Conservation (phyloP, 2,329 filamentous ascomycete species). For the Paraconiothyrium sp. region DNA sequence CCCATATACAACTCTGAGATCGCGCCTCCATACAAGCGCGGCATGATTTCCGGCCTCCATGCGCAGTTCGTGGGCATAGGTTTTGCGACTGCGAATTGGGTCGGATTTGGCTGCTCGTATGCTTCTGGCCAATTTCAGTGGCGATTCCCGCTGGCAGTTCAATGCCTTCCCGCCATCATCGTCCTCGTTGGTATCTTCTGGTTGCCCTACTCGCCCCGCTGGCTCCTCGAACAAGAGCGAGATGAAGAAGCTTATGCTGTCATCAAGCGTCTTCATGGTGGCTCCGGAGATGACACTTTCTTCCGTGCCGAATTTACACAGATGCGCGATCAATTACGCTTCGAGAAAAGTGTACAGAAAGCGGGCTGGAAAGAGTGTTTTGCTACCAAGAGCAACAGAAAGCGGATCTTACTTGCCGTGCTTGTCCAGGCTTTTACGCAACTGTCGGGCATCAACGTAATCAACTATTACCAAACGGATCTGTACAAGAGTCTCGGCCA, state of each 20-base stretch:
- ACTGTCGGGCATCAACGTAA: slow-evolving; percentile 36
- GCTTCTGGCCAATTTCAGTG: slow-evolving; percentile 12
- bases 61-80: slow-evolving; percentile 19
- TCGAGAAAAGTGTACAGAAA: slow-evolving; percentile 14
- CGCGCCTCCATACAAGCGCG: slow-evolving; percentile 64
- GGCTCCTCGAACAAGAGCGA: slow-evolving; percentile 16
- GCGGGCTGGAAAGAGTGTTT: slow-evolving; percentile 17
- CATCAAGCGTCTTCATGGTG: slow-evolving; percentile 16
- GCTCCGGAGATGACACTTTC: slow-evolving; percentile 19
- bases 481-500: slow-evolving; percentile 18
- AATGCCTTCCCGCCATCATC: slow-evolving; percentile 40
- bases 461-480: slow-evolving; percentile 24
- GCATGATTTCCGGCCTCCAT: slow-evolving; percentile 42
- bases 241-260: slow-evolving; percentile 15
- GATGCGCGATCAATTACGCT: slow-evolving; percentile 22
- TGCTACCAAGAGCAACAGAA: slow-evolving; percentile 17
- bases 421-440: slow-evolving; percentile 34
- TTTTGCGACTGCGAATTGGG: slow-evolving; percentile 12
- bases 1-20: slow-evolving; percentile 73
- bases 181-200: slow-evolving; percentile 52
- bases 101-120: slow-evolving; percentile 14
- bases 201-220: slow-evolving; percentile 57
- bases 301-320: slow-evolving; percentile 20
- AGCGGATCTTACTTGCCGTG: slow-evolving; percentile 18
- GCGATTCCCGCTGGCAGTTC: slow-evolving; percentile 7